phyloP scores from a whole-genome alignment of 179 eudicot genomes.

The Silene noctiflora region DNA sequence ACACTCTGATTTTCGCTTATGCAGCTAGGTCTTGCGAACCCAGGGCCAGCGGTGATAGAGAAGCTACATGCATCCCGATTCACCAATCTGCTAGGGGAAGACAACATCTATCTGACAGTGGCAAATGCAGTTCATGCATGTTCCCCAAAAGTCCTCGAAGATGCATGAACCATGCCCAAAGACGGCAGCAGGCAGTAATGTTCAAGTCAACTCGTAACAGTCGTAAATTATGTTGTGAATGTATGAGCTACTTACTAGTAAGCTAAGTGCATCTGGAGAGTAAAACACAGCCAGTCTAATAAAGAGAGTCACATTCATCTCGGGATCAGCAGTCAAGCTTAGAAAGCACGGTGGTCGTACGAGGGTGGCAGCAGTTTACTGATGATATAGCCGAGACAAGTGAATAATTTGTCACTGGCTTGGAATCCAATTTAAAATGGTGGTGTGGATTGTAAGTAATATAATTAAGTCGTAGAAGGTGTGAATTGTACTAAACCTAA shows the following conservation, averaged over 20 bases:
- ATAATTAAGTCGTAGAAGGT: background rate
- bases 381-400: conserved; percentile 4
- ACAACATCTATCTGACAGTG: conserved; percentile 66
- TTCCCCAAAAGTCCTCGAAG: conserved; percentile 42
- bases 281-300: background rate
- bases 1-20: background rate
- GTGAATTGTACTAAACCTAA: background rate
- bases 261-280: background rate
- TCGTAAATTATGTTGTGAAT: too few relatives aligned
- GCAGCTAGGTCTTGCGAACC: conserved; percentile 78
- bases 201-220: too few relatives aligned
- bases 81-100: conserved; percentile 47
- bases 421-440: background rate
- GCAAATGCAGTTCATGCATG: conserved; percentile 63
- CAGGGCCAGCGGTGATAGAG: conserved; percentile 68
- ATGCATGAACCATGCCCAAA: conserved; percentile 15
- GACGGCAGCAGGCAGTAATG: too few relatives aligned
- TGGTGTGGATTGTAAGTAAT: background rate
- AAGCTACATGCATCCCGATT: conserved; percentile 66
- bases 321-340: background rate
- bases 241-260: background rate
- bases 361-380: background rate
- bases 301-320: conserved; percentile 2
- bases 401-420: conserved; percentile 5
- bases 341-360: background rate